These are phyloP conservation scores for Didymosphaeria variabile DNA, from an alignment of 2,329 filamentous ascomycete species.

Conservation along the genomic window DNA sequence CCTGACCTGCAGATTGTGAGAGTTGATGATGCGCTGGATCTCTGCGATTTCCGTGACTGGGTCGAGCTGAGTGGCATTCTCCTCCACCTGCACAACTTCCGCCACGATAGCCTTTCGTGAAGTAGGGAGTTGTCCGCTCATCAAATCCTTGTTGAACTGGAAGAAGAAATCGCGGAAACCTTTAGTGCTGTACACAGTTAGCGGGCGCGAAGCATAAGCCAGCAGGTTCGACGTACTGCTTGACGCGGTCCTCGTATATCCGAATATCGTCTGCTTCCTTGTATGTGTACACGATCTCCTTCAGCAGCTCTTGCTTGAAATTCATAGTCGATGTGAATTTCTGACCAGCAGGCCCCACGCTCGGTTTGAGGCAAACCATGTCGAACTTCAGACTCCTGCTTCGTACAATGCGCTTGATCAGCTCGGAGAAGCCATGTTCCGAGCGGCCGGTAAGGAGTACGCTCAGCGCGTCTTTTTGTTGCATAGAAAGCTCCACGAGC, in stretches of 20 bases:
- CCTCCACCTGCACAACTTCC: constrained; percentile 87
- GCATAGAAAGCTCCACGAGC: constrained; percentile 80
- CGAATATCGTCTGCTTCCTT: constrained; percentile 80
- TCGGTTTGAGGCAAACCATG: constrained; percentile 86
- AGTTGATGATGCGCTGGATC: constrained; percentile 88
- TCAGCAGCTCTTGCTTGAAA: constrained; percentile 90
- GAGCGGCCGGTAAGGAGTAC: constrained; percentile 88
- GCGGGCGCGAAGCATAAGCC: constrained; percentile 19
- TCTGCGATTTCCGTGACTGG: constrained; percentile 82
- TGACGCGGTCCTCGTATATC: constrained; percentile 70
- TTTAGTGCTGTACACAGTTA: constrained; percentile 64
- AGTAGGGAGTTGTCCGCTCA: constrained; percentile 52
- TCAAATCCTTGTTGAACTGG: constrained; percentile 73
- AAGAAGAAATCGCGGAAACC: constrained; percentile 86
- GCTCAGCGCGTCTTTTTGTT: constrained; percentile 83
- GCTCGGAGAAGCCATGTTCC: constrained; percentile 77
- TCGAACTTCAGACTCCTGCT: constrained; percentile 87
- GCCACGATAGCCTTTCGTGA: constrained; percentile 72
- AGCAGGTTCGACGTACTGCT: constrained; percentile 57
- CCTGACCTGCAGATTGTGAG: constrained; percentile 75
- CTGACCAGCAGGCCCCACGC: constrained; percentile 80
- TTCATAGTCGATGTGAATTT: constrained; percentile 83
- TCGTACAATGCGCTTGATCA: constrained; percentile 81
- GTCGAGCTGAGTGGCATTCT: constrained; percentile 76
- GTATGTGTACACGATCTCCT: constrained; percentile 86